A percentile compares a stretch with the other conserved stretches of the same genome.
Conservation (phyloP, 2,329 filamentous ascomycete species). For the Diaporthe helianthi region DNA sequence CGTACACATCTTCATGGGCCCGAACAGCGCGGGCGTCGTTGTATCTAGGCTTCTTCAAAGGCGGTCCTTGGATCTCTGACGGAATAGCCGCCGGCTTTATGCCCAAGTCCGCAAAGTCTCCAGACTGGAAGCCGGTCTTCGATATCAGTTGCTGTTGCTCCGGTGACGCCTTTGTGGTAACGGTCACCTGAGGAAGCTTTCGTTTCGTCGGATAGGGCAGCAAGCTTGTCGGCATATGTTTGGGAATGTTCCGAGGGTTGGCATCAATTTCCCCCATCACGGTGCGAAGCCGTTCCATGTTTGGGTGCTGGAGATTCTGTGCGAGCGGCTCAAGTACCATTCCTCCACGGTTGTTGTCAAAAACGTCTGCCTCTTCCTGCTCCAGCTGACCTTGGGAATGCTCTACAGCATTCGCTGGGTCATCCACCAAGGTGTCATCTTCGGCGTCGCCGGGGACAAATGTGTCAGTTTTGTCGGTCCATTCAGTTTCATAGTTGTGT, state of each 20-base stretch:
- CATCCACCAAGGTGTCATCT: not conserved
- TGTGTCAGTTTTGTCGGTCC: not conserved
- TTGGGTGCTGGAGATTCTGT: not conserved
- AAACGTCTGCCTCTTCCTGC: not conserved
- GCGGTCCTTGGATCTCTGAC: not conserved
- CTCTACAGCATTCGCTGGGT: not conserved
- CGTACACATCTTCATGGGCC: no score
- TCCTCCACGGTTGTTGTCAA: not conserved
- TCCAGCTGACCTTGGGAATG: not conserved
- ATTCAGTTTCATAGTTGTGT: not conserved
- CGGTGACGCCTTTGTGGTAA: not conserved
- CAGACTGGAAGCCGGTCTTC: not conserved
- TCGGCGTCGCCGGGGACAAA: not conserved
- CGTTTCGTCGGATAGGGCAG: not conserved
- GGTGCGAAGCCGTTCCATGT: not conserved
- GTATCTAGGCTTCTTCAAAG: conserved; percentile 10
- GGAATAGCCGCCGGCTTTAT: not conserved
- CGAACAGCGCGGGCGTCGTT: not conserved
- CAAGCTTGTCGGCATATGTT: no score
- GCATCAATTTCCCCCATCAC: not conserved
- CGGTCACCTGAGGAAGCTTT: not conserved
- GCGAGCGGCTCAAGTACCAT: not conserved
- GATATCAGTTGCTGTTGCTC: not conserved
- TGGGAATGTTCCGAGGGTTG: not conserved
- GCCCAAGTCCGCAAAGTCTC: not conserved